Conservation (phyloP, 2,329 filamentous ascomycete genomes). For the Cercospora berteroae region DNA sequence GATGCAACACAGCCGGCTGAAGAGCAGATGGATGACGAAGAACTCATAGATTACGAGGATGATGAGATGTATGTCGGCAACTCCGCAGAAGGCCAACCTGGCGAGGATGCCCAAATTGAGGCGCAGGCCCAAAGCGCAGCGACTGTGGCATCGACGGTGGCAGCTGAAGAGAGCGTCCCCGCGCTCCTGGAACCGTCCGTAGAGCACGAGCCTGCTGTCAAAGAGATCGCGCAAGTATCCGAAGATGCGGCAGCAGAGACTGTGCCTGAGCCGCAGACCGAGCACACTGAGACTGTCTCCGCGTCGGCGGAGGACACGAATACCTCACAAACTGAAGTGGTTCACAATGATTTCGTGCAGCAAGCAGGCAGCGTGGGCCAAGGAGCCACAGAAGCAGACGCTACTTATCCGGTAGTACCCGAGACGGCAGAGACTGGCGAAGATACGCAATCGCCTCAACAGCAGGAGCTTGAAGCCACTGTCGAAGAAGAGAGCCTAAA, state of each 20-base stretch:
- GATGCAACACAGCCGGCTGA: conserved; percentile 9
- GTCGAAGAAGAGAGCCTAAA: conserved; percentile 1
- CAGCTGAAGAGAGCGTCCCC: conserved; percentile 10
- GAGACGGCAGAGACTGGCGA: background rate
- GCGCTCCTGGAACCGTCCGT: conserved; percentile 3
- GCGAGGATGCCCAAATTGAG: conserved; percentile 7
- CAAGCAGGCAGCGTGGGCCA: background rate
- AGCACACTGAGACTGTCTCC: background rate
- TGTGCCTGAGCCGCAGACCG: background rate
- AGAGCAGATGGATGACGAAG: conserved; percentile 32
- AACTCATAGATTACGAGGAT: conserved; percentile 41
- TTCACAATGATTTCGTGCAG: background rate
- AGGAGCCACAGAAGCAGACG: background rate
- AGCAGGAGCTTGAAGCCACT: background rate
- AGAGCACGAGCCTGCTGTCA: conserved; percentile 18
- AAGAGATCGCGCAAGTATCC: conserved; percentile 23
- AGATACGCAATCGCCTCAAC: background rate
- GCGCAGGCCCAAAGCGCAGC: background rate
- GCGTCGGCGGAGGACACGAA: background rate
- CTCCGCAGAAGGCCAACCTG: conserved; percentile 6
- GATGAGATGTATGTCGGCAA: conserved; percentile 29
- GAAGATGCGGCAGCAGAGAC: conserved; percentile 14
- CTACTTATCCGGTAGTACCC: background rate
- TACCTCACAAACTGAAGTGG: background rate
- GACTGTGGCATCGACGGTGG: background rate